Base-by-base conservation (phyloP, 352 stramenopile species). In the Pythium aphanidermatum region DNA sequence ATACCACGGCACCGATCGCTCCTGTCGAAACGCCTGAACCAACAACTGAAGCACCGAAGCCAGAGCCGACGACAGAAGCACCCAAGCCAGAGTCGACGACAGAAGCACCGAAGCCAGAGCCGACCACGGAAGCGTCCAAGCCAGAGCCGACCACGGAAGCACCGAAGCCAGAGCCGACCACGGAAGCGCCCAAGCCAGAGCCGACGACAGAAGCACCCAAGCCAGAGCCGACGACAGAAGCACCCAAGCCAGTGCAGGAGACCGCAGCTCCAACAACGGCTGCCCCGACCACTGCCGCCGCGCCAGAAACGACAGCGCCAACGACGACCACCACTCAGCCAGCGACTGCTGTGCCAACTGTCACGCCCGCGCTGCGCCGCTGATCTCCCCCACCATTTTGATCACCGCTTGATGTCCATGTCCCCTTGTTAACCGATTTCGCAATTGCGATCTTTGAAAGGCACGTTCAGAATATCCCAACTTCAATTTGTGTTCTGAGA, bases 11-110 rank as follows among this genome's bases (percentile, higher is more conserved):
- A 4, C 21, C 17, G 20, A 21, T 40, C 29, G 28, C 42, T 2
- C 28, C 29, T 24, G 42, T 31, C 19, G 31, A n/a, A n/a, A n/a
- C 25, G 38, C 38, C 38, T 24, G 12, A 34, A 14, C 23, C 21
- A 23, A 26, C 20, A n/a, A 27, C 25, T n/a, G 7, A 14, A 19
- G 23, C 20, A 19, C 9, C 34, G 36, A 17, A 30, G 1, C 36
- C 46, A 7, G 46, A 47, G 38, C 28, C 47, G 5, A 47, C 47
- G 12, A 43, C 33, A 10, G 33, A 21, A 5, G 14, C 44, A 6
- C 32, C 43, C 3, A 28, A 4, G 11, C 13, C 35, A 10, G 8
- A 17, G 10, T 17, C 39, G 27, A 51, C 43, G 9, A 32, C 9
- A 13, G 14, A 33, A 33, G 9, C 9, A 10, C 9, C 28, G 28